phyloP scores from a whole-genome alignment of 2,329 filamentous ascomycete species.

The Xylaria sp. region DNA sequence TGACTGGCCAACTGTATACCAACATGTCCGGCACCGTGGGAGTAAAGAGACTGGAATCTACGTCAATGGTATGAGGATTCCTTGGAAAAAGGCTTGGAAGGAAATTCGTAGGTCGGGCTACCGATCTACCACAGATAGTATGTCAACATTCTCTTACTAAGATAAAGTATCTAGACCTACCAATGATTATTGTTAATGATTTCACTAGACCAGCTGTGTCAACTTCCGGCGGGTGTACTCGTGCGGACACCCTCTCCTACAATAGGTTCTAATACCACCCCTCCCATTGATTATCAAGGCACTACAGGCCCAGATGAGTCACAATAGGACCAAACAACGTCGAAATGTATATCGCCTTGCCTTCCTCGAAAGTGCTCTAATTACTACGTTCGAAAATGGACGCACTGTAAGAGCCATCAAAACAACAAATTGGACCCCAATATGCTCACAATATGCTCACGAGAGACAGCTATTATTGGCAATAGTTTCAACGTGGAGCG shows the following conservation, averaged over 20 bases:
- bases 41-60: constrained; percentile 18
- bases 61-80: constrained; percentile 7
- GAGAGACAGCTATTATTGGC: neutral
- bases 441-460: constrained; percentile 1
- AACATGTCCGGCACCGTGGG: constrained; percentile 10
- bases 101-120: constrained; percentile 21
- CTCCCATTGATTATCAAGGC: neutral
- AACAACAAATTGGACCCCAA: too few species aligned
- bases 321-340: too few species aligned
- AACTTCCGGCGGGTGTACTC: constrained; percentile 17
- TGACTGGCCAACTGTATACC: constrained; percentile 37
- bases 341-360: too few species aligned
- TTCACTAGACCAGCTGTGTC: neutral
- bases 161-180: neutral
- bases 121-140: neutral
- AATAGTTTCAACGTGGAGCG: neutral
- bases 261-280: neutral
- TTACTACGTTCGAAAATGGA: too few species aligned
- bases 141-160: neutral
- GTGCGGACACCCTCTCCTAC: constrained; percentile 20
- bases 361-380: too few species aligned
- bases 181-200: neutral
- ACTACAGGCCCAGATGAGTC: too few species aligned
- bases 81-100: constrained; percentile 26
- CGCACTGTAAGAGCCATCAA: too few species aligned